Evolutionary conservation across 2,329 filamentous ascomycete genomes (phyloP).

Genomic region (Clonostachys sp.): DNA sequence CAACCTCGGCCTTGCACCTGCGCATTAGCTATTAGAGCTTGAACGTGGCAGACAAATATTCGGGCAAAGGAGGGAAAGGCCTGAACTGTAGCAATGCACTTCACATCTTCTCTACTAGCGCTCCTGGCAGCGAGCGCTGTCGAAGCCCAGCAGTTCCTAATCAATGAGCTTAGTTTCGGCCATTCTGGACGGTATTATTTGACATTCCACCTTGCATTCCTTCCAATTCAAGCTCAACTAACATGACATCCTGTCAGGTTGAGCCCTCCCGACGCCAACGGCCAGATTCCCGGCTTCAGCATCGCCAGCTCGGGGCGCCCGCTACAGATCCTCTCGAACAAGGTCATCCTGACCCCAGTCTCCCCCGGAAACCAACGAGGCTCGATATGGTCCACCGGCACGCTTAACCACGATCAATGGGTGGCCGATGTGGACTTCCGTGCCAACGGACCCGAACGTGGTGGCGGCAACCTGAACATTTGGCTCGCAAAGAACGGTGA

Average conservation of each 20-base stretch:
- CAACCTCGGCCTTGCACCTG: too few relatives aligned
- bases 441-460: constrained; percentile 78
- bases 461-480: constrained; percentile 84
- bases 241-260: constrained; percentile 40
- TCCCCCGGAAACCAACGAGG: constrained; percentile 82
- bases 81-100: too few relatives aligned
- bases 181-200: constrained; percentile 51
- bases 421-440: constrained; percentile 82
- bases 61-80: too few relatives aligned
- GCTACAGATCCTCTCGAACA: constrained; percentile 76
- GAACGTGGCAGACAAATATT: too few relatives aligned
- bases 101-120: too few relatives aligned
- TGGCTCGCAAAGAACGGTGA: constrained; percentile 78
- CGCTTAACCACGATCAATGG: constrained; percentile 67
- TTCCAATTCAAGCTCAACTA: not conserved
- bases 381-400: constrained; percentile 70
- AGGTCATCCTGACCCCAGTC: constrained; percentile 85
- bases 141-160: constrained; percentile 57
- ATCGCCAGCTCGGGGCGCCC: constrained; percentile 47
- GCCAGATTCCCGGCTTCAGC: constrained; percentile 48
- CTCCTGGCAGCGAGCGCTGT: constrained; percentile 31
- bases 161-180: constrained; percentile 76
- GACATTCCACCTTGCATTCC: too few relatives aligned
- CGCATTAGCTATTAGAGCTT: too few relatives aligned
- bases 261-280: constrained; percentile 50